A percentile compares a stretch with the other conserved stretches of the same genome.
Evolutionary conservation across 176 grass and related monocot species (phyloP).

Genomic region (Paspalum vaginatum): DNA sequence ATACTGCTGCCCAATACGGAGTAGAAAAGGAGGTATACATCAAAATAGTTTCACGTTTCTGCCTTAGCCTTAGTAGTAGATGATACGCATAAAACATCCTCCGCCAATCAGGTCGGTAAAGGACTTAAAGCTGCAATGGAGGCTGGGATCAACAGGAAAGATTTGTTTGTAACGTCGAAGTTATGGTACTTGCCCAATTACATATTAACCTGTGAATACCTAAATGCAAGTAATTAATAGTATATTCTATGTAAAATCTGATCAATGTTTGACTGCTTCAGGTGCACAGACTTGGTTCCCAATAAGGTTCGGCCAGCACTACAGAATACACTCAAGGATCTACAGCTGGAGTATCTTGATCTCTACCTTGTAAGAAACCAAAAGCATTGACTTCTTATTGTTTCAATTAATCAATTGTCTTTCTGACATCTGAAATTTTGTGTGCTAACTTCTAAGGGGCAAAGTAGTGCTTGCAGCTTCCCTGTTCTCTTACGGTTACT

Average conservation of each 20-base stretch:
- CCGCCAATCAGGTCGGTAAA: constrained; percentile 56
- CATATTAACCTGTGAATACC: not conserved
- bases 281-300: constrained; percentile 71
- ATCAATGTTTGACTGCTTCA: constrained; percentile 36
- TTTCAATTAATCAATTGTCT: not conserved
- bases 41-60: not conserved
- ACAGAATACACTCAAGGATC: constrained; percentile 61
- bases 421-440: not conserved
- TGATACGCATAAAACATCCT: not conserved
- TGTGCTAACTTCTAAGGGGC: not conserved
- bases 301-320: constrained; percentile 61
- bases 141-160: constrained; percentile 64
- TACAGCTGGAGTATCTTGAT: constrained; percentile 76
- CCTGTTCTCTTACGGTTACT: not conserved
- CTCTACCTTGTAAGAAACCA: constrained; percentile 63
- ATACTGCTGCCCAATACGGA: constrained; percentile 69
- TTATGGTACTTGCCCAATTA: constrained; percentile 54
- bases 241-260: not conserved
- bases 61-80: not conserved
- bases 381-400: not conserved
- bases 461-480: not conserved
- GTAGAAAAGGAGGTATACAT: constrained; percentile 66
- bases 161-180: constrained; percentile 80
- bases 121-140: constrained; percentile 70
- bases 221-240: not conserved